phyloP scores from a whole-genome alignment of 352 stramenopile genomes.

The Pythium monospermum region DNA sequence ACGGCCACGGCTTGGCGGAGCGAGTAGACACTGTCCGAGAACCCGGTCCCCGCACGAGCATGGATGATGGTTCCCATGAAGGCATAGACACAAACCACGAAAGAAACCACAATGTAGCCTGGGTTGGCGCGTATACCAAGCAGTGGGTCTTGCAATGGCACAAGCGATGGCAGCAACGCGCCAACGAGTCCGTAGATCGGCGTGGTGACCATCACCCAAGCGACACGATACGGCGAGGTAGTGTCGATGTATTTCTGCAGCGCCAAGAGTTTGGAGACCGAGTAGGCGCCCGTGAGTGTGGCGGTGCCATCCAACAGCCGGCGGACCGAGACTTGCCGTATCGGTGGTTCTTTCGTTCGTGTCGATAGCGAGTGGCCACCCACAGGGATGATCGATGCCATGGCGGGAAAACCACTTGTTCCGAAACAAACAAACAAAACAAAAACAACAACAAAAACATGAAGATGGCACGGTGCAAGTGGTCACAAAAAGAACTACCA shows the following conservation, averaged over 20 bases:
- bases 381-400: too few relatives aligned
- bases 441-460: too few relatives aligned
- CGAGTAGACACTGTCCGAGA: constrained; percentile 1
- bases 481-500: too few relatives aligned
- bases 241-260: constrained; percentile 2
- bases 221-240: not conserved
- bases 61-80: constrained; percentile 10
- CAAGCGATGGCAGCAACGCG: constrained; percentile 4
- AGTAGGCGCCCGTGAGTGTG: constrained; percentile 10
- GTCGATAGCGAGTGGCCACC: too few relatives aligned
- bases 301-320: not conserved
- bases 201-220: constrained; percentile 6
- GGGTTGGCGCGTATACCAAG: not conserved
- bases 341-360: not conserved
- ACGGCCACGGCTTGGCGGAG: not conserved
- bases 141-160: constrained; percentile 1
- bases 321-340: not conserved
- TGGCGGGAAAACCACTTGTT: too few relatives aligned
- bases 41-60: constrained; percentile 1
- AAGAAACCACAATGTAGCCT: not conserved
- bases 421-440: too few relatives aligned
- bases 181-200: constrained; percentile 1
- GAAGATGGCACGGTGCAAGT: too few relatives aligned
- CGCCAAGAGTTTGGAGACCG: constrained; percentile 11
- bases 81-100: not conserved